These are phyloP conservation scores for Phaseolus lunatus DNA, from an alignment of 306 rosid genomes.

Conservation along the genomic window DNA sequence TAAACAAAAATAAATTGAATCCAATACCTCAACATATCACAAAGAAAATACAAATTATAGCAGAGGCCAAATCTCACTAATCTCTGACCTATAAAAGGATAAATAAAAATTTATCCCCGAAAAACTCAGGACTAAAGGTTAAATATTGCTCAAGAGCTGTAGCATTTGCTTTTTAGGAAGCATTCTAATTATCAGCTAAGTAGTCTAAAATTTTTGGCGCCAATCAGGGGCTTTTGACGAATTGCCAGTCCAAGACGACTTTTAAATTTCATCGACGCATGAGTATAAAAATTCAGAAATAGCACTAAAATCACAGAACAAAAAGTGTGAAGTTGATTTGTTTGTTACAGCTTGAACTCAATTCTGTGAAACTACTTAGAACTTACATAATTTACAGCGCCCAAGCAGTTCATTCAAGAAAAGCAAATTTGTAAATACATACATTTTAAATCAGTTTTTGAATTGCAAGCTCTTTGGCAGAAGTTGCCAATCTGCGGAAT, in stretches of 20 bases:
- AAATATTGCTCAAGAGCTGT: no score
- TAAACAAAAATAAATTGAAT: no score
- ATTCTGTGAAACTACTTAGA: background rate
- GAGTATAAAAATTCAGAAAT: background rate
- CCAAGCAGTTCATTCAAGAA: background rate
- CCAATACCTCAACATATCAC: no score
- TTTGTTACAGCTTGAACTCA: background rate
- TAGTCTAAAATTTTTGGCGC: no score
- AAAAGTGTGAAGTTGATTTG: background rate
- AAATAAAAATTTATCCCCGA: no score
- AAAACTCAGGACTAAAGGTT: no score
- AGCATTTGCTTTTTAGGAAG: no score
- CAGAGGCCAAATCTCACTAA: no score
- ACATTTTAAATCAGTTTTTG: conserved; percentile 51
- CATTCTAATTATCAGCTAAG: no score
- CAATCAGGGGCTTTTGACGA: no score
- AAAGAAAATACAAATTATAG: no score
- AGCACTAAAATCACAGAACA: background rate
- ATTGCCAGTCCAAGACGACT: background rate
- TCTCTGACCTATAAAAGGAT: no score
- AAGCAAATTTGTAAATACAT: background rate
- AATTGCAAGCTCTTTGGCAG: conserved; percentile 78
- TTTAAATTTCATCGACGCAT: background rate
- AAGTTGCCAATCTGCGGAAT: conserved; percentile 77
- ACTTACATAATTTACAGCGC: conserved; percentile 9